Percentiles rank a stretch among this genome's conserved stretches.
Conservation (phyloP, 352 stramenopile genomes). For the Pythium sp. region DNA sequence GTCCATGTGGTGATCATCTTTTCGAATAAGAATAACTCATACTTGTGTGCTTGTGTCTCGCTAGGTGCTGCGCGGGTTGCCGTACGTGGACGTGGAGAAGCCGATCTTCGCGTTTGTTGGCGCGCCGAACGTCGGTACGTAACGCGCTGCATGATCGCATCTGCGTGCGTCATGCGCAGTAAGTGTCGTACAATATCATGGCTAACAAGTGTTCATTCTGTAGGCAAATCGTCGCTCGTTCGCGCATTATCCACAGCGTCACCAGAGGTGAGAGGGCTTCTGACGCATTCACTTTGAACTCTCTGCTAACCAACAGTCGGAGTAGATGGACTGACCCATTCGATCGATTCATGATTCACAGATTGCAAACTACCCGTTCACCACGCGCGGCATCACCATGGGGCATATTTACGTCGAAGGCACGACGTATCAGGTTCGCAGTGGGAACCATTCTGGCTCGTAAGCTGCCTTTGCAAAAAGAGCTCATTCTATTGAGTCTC, state of each 20-base stretch:
- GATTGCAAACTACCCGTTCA: conserved; percentile 89
- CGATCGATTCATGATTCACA: conserved; percentile 13
- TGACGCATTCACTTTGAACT: not conserved
- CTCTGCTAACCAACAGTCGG: not conserved
- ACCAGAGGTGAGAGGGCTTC: conserved; percentile 45
- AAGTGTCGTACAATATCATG: not conserved
- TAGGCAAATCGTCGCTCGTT: conserved; percentile 81
- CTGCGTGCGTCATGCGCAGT: not conserved
- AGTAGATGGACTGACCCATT: not conserved
- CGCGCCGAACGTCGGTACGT: conserved; percentile 77
- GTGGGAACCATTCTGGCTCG: too few species aligned
- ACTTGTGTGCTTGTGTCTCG: not conserved
- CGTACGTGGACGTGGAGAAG: conserved; percentile 74
- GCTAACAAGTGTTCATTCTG: not conserved
- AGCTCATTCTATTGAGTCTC: too few species aligned
- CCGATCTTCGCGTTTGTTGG: conserved; percentile 86
- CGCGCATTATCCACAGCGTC: conserved; percentile 77
- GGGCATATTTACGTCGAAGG: conserved; percentile 84
- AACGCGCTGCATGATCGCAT: not conserved
- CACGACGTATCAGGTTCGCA: conserved; percentile 64
- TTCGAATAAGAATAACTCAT: not conserved
- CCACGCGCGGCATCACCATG: conserved; percentile 85
- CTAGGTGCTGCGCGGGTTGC: conserved; percentile 68
- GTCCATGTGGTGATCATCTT: not conserved
- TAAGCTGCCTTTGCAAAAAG: too few species aligned